Percentiles rank a stretch among this genome's conserved stretches.
These are phyloP conservation scores for Diversispora eburnea DNA, from an alignment of 192 early-diverging fungal species.

Conservation along the genomic window DNA sequence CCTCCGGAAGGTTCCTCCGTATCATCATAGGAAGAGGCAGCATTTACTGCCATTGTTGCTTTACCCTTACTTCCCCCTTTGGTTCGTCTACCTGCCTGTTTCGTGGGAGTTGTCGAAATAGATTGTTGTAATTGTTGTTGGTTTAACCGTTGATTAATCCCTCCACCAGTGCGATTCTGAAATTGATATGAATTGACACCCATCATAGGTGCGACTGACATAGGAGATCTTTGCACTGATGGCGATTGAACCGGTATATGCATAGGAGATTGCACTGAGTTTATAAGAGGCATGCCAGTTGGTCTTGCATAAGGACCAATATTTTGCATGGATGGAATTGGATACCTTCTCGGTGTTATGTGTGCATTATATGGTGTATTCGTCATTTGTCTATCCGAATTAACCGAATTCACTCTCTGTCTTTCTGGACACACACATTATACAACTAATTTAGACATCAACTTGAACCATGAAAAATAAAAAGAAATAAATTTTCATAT, in stretches of 20 bases:
- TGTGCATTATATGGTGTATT: too few species aligned
- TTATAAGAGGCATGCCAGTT: neutral
- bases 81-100: neutral
- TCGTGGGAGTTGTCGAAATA: neutral
- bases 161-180: neutral
- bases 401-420: too few species aligned
- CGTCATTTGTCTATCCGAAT: too few species aligned
- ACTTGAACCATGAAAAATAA: neutral
- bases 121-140: neutral
- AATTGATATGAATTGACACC: neutral
- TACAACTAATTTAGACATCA: too few species aligned
- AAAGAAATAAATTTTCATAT: too few species aligned
- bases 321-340: too few species aligned
- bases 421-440: too few species aligned
- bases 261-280: too few species aligned
- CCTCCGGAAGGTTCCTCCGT: slow-evolving; percentile 57
- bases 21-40: slow-evolving; percentile 35
- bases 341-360: too few species aligned
- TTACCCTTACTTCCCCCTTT: neutral
- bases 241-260: neutral
- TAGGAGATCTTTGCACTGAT: neutral
- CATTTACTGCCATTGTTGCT: neutral
- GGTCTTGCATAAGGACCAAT: neutral
- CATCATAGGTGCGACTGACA: neutral
- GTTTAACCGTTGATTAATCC: neutral